These are phyloP conservation scores for Gigaspora rosea DNA, from an alignment of 192 early-diverging fungal genomes.

Conservation along the genomic window DNA sequence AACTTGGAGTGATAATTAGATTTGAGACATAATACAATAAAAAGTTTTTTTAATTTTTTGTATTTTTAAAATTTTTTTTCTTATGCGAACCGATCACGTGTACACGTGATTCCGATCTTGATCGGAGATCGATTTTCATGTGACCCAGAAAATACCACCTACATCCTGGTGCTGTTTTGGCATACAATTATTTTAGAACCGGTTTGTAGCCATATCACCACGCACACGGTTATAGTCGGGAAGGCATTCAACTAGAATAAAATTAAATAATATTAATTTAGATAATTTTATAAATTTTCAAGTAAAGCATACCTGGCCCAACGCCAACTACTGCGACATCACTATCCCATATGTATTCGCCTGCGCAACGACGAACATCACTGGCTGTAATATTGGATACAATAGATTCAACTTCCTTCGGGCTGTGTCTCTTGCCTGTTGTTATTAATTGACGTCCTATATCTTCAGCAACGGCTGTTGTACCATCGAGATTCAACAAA, in stretches of 20 bases:
- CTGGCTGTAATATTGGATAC: conserved; percentile 83
- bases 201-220: conserved; percentile 81
- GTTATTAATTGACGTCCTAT: conserved; percentile 97
- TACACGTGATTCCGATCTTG: no score
- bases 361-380: conserved; percentile 85
- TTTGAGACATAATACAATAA: no score
- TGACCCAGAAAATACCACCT: no score
- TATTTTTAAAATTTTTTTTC: no score
- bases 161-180: no score
- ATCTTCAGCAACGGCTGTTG: conserved; percentile 94
- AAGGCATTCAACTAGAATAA: conserved; percentile 70
- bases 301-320: conserved; percentile 55
- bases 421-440: conserved; percentile 86
- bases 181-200: conserved; percentile 49
- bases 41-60: no score
- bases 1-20: no score
- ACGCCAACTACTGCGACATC: conserved; percentile 82
- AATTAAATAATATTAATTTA: background rate
- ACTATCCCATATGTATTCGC: conserved; percentile 86
- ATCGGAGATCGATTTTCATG: no score
- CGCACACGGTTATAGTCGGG: conserved; percentile 89
- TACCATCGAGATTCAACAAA: conserved; percentile 89
- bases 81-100: no score
- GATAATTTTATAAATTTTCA: background rate
- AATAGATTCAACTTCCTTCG: conserved; percentile 83